Evolutionary conservation across 208 protist genomes (phyloP), one percentile per base, ranked within the genome.

Genomic region (Crithidia fasciculata): DNA sequence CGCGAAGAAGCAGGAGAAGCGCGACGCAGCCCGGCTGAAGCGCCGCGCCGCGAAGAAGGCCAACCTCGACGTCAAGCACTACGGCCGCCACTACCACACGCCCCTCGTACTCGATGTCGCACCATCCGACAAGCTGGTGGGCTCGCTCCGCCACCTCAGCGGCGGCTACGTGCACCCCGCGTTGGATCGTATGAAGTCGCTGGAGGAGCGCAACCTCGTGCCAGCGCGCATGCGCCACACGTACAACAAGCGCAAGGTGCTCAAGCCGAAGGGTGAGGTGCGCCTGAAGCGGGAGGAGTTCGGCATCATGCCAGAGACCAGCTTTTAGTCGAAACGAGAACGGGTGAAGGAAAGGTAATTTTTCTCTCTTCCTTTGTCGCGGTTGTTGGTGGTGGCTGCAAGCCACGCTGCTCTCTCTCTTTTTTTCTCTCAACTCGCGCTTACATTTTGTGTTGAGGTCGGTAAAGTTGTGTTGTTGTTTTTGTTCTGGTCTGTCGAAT

Each of bases 141-240:
- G 90, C 37, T 92, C 92, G 6, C 84, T 96, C 44, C 86, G 92
- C 12, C 90, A 96, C 19, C 55, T 96, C 41, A 86, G 80, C 56
- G 89, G 86, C 41, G 82, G 90, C 55, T 84, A 74, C 69, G 80
- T 96, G 16, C 89, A 96, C 72, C 88, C 90, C 2, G 83, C 76
- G 5, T 62, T 92, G 60, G 92, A 96, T 12, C 86, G 92, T 52
- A 95, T 96, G 87, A 96, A 96, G 76, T 96, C 92, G 10, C 71
- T 96, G 13, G 92, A 96, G 83, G 92, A 96, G 80, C 90, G 92
- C 71, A 96, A 96, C 74, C 78, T 96, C 43, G 80, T 96, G 44
- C 92, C 90, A 2, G 90, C 92, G 2, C 88, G 92, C 61, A 94
- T 95, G 92, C 86, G 85, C 39, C 92, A 95, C 69, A 88, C 74